Base-by-base conservation (phyloP, 2,329 filamentous ascomycete genomes). In the Teratosphaeriaceae sp. region DNA sequence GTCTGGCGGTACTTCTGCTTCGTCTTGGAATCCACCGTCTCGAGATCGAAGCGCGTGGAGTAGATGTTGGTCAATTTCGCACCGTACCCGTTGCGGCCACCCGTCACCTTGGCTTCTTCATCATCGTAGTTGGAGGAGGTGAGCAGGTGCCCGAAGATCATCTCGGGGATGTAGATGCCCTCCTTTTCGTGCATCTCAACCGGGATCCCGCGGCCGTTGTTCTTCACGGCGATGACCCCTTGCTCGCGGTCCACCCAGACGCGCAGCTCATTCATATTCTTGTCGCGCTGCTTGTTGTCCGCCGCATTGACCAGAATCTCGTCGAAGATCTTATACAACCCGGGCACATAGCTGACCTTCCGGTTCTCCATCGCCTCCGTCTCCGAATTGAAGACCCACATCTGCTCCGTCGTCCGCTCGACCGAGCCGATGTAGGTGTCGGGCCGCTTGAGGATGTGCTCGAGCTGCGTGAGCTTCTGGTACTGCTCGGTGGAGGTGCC, bases 51-150 rank as follows among this genome's bases (percentile, higher is more conserved):
- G 53, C 92, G 79, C 3, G 82, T 94, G 62, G 88, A 95, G 76
- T 97, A 98, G 52, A 98, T 86, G 66, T 98, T 98, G 66, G 89
- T 95, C 51, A 98, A 86, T 73, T 98, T 98, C 22, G 92, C 92
- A 72, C 92, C 92, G 62, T 92, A 98, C 70, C 92, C 92, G 64
- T 98, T 98, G 51, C 92, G 86, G 66, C 92, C 92, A 78, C 92
- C 92, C 19, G 94, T 94, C 12, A 94, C 88, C 70, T 95, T 97
- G 59, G 89, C 82, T 64, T 97, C 84, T 33, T 88, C 76, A 60
- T 98, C 92, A 56, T 98, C 84, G 64, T 96, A 98, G 69, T 98
- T 98, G 54, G 92, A 97, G 44, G 89, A 94, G 15, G 92, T 94
- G 51, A 98, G 75, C 5, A 98, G 79, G 61, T 97, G 87, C 43